phyloP scores from a whole-genome alignment of 176 grass and related monocot species.

The Cenchrus americanus region DNA sequence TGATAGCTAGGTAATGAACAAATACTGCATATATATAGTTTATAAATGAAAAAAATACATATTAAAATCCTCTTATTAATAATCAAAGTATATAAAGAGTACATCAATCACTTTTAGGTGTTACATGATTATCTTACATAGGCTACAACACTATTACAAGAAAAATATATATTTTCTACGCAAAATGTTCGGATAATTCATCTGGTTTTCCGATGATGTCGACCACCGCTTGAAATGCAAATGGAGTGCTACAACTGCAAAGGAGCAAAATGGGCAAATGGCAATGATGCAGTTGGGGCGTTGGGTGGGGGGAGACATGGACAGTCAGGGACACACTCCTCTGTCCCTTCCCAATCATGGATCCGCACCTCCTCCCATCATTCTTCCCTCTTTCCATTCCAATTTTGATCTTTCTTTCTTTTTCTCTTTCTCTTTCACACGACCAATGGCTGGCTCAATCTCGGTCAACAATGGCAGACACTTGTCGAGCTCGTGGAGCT shows the following conservation, averaged over 20 bases:
- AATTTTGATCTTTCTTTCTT: neutral
- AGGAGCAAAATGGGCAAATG: neutral
- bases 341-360: conserved; percentile 43
- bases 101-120: neutral
- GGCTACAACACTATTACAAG: neutral
- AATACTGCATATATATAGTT: neutral
- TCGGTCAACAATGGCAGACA: conserved; percentile 40
- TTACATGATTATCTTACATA: too few relatives aligned
- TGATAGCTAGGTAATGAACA: too few relatives aligned
- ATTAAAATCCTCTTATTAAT: neutral
- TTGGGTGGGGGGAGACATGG: conserved; percentile 41
- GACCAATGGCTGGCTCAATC: neutral
- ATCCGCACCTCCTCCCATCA: neutral
- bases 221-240: neutral
- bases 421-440: neutral
- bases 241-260: too few relatives aligned
- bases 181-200: neutral
- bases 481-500: conserved; percentile 39
- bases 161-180: neutral
- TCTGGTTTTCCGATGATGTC: neutral
- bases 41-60: neutral
- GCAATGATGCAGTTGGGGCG: conserved; percentile 4
- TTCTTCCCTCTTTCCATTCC: neutral
- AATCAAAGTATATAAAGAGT: neutral
- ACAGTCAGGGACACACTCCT: conserved; percentile 45